Evolutionary conservation across 129 eudicot species (phyloP), one percentile per base, ranked within the genome.

Genomic region (Pittosporum tobira): DNA sequence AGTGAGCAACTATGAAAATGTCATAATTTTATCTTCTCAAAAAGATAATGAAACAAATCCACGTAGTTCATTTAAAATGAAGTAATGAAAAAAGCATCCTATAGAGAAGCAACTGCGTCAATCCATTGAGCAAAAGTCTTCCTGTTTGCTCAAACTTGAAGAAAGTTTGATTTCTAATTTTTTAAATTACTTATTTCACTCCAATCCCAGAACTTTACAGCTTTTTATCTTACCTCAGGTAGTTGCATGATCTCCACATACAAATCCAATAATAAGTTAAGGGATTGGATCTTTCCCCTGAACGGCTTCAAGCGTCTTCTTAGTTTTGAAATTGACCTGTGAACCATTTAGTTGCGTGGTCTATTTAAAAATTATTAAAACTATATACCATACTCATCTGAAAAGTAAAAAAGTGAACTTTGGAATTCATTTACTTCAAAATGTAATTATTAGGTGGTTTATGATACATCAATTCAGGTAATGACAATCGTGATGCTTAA

Each of bases 71-170:
- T 19, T 11, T 10, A n/a, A 36, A 48, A 12, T 22, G 46, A 16
- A 26, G 3, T 24, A 62, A 18, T 16, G 2, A 58, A 62, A 2
- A 23, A 53, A 43, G 26, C 20, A n/a, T 16, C 20, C 21, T 38
- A 9, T 43, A 57, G 56, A n/a, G n/a, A n/a, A n/a, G n/a, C n/a
- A n/a, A n/a, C n/a, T n/a, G n/a, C n/a, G 43, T 64, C 73, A 69
- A 68, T 44, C 70, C 73, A 69, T 48, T 73, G 76, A 69, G 52
- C 69, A 74, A 70, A 74, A 79, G 75, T 51, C 84, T 54, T 64
- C 63, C 58, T 49, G 51, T 58, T 53, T 67, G 66, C 85, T 79
- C 77, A 71, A 66, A 67, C 50, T 54, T 64, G 49, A 48, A 55
- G 53, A 47, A 28, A 68, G 44, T 50, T 46, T 36, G 11, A 22